Base-by-base conservation (phyloP, 2,329 filamentous ascomycete genomes). In the Pseudogymnoascus sp. region DNA sequence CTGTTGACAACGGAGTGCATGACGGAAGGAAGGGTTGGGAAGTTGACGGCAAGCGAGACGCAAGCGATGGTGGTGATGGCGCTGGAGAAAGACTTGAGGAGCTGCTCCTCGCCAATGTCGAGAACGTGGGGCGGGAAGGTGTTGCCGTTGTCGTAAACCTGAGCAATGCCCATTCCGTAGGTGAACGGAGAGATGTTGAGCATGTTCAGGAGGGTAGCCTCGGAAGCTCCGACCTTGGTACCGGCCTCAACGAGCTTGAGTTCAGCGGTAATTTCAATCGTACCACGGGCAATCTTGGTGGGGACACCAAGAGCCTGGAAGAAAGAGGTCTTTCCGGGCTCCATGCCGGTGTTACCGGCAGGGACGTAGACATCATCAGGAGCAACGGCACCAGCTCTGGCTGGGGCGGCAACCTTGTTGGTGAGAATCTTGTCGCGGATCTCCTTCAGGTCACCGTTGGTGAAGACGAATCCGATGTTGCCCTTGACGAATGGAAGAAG, bases 211-310 rank as follows among this genome's bases (percentile, higher is more conserved):
- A 99, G 87, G 76, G 93, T 96, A 72, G 95, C 95, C 86, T 99
- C 95, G 77, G 95, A 99, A 77, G 95, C 88, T 80, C 96, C 95
- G 84, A 99, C 96, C 87, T 96, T 97, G 85, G 64, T 83, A 73
- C 88, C 88, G 70, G 91, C 86, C 85, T 96, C 92, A 76, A 97
- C 89, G 79, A 99, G 90, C 90, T 97, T 97, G 75, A 99, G 85
- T 78, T 99, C 95, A 75, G 88, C 84, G 69, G 93, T 97, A 78
- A 99, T 99, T 91, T 99, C 95, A 83, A 99, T 99, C 83, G 95
- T 99, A 96, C 95, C 96, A 96, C 95, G 95, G 78, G 95, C 95
- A 83, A 99, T 99, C 92, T 99, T 99, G 87, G 95, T 99, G 78
- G 95, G 95, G 78, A 99, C 92, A 91, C 93, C 93, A 82, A 99